phyloP scores from a whole-genome alignment of 2,329 filamentous ascomycete genomes.

The Trichoderma sp. region DNA sequence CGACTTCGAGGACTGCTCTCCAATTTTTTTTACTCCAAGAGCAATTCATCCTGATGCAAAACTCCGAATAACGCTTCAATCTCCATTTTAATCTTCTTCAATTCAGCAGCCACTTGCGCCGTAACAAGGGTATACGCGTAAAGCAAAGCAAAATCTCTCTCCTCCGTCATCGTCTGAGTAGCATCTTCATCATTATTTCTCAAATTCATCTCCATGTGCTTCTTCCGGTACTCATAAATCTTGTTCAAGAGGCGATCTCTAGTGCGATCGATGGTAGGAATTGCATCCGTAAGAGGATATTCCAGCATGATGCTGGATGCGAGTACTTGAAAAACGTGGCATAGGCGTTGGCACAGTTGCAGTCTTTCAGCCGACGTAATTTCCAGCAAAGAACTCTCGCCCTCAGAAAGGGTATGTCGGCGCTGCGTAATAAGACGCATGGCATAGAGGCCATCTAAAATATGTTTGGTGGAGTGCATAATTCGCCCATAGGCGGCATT shows the following conservation, averaged over 20 bases:
- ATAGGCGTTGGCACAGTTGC: conserved; percentile 83
- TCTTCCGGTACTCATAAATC: conserved; percentile 82
- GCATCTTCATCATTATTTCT: conserved; percentile 28
- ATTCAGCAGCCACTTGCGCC: conserved; percentile 65
- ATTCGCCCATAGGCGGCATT: conserved; percentile 71
- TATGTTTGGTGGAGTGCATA: conserved; percentile 75
- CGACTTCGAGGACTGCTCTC: not conserved
- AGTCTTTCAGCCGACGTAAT: conserved; percentile 79
- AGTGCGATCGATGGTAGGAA: conserved; percentile 79
- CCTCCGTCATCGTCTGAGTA: conserved; percentile 53
- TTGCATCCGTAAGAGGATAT: conserved; percentile 85
- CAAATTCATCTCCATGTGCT: conserved; percentile 49
- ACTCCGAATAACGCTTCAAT: conserved; percentile 66
- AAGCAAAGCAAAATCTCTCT: conserved; percentile 84
- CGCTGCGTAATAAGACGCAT: conserved; percentile 93
- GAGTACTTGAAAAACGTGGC: conserved; percentile 82
- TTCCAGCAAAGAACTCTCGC: conserved; percentile 77
- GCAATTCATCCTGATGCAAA: conserved; percentile 59
- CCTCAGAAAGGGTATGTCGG: conserved; percentile 66
- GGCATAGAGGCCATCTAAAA: conserved; percentile 91
- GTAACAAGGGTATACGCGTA: conserved; percentile 85
- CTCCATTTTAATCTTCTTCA: conserved; percentile 61
- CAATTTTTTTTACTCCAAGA: conserved; percentile 50
- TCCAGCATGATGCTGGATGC: conserved; percentile 93
- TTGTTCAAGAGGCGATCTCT: conserved; percentile 83